Conservation (phyloP, 164 flowering plant genomes). For the Tetracentron sinense region DNA sequence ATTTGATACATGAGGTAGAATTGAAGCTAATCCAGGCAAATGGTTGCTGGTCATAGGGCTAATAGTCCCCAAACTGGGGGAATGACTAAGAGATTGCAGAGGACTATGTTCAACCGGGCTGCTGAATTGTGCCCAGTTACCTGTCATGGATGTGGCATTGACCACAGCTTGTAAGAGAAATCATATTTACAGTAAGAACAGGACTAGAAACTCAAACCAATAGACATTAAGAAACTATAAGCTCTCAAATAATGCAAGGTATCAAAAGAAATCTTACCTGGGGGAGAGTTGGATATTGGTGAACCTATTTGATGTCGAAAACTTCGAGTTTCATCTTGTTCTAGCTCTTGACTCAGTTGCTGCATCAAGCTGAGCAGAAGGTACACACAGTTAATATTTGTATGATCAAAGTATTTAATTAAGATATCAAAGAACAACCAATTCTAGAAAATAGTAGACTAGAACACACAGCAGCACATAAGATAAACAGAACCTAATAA, state of each 20-base stretch:
- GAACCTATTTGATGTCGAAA: slow-evolving; percentile 73
- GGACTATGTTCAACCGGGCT: slow-evolving; percentile 64
- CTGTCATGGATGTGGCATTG: slow-evolving; percentile 33
- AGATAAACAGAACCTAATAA: too few species aligned
- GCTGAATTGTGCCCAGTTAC: slow-evolving; percentile 67
- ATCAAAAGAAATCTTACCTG: slow-evolving; percentile 40
- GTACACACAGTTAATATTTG: too few species aligned
- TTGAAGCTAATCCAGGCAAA: slow-evolving; percentile 69
- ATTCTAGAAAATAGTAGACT: too few species aligned
- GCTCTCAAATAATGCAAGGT: neutral
- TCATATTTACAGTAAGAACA: neutral
- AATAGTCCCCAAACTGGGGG: slow-evolving; percentile 46
- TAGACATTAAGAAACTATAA: neutral
- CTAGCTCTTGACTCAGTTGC: slow-evolving; percentile 80
- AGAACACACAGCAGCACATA: too few species aligned
- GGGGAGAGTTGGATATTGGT: slow-evolving; percentile 77
- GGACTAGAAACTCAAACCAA: neutral
- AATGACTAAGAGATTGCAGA: slow-evolving; percentile 47
- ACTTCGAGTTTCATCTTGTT: slow-evolving; percentile 63
- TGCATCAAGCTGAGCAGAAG: slow-evolving; percentile 60
- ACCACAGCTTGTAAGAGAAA: slow-evolving; percentile 8
- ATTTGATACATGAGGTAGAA: slow-evolving; percentile 53
- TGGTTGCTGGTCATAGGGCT: slow-evolving; percentile 53
- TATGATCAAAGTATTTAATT: too few species aligned
- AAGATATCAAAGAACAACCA: too few species aligned